Base-by-base conservation (phyloP, 2,329 filamentous ascomycete species). In the Epichloe elymi region DNA sequence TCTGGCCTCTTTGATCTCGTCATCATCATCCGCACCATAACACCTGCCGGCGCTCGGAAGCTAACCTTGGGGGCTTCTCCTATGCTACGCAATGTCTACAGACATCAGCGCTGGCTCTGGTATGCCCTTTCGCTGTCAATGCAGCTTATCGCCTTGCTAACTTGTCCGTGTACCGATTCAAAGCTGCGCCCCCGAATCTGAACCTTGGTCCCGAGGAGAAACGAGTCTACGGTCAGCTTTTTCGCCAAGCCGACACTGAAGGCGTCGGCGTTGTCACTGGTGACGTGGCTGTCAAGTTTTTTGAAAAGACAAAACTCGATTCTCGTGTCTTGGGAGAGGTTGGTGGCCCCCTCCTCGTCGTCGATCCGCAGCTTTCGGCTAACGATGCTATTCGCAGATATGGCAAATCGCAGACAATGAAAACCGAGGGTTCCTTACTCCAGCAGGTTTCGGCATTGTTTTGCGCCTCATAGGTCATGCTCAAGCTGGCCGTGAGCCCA, bases 391-490 rank as follows among this genome's bases (percentile, higher is more conserved):
- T 41, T 26, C 50, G 30, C 68, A 95, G 86, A 97, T 98, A 76
- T 98, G 93, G 93, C 91, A 97, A 71, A 93, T 98, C 66, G 91
- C 93, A 59, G 93, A 98, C 72, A 89, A 81, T 58, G 91, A 97
- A 72, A 98, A 98, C 72, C 82, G 90, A 57, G 93, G 93, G 49
- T 86, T 97, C 59, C 74, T 98, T 58, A 96, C 90, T 36, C 89
- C 89, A 19, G 81, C 89, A 41, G 93, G 91, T 65, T 98, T 98
- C 70, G 88, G 90, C 54, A 80, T 95, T 65, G 93, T 95, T 52
- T 71, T 98, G 64, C 82, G 93, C 62, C 81, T 98, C 65, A 97
- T 98, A 65, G 93, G 89, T 54, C 93, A 97, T 71, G 90, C 89
- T 57, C 93, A 98, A 71, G 87, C 85, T 57, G 87, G 88, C 61